Evolutionary conservation across 140 eudicot species (phyloP).

Genomic region (Senecio squalidus): DNA sequence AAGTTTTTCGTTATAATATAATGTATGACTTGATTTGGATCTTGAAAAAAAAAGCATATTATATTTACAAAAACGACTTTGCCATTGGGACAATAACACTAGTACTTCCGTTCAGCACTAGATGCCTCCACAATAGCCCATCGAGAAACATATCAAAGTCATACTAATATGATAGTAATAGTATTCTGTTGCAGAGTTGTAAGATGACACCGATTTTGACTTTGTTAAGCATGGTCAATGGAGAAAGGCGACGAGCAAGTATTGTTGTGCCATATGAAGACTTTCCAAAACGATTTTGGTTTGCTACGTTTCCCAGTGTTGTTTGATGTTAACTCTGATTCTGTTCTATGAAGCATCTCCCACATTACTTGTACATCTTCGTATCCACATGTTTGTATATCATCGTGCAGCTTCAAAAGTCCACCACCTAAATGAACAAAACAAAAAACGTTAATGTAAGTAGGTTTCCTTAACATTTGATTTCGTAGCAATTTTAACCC

Average conservation of each 20-base stretch:
- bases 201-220: constrained; percentile 19
- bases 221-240: constrained; percentile 34
- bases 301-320: constrained; percentile 40
- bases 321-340: constrained; percentile 42
- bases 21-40: constrained; percentile 31
- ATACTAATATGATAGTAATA: constrained; percentile 21
- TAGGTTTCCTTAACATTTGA: too few relatives aligned
- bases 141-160: constrained; percentile 19
- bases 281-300: constrained; percentile 58
- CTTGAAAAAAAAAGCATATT: constrained; percentile 24
- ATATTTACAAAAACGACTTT: constrained; percentile 38
- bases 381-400: constrained; percentile 66
- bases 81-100: background rate
- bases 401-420: constrained; percentile 79
- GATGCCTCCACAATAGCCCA: constrained; percentile 16
- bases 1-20: constrained; percentile 5
- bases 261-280: constrained; percentile 48
- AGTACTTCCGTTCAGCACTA: constrained; percentile 10
- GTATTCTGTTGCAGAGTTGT: constrained; percentile 24
- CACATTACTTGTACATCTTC: constrained; percentile 92
- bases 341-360: constrained; percentile 80
- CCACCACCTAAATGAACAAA: constrained; percentile 50
- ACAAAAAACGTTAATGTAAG: background rate
- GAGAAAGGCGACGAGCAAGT: constrained; percentile 35
- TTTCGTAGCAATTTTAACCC: too few relatives aligned